Evolutionary conservation across 148 eudicot genomes (phyloP), one percentile per base, ranked within the genome.

Genomic region (Heliosperma pusillum): DNA sequence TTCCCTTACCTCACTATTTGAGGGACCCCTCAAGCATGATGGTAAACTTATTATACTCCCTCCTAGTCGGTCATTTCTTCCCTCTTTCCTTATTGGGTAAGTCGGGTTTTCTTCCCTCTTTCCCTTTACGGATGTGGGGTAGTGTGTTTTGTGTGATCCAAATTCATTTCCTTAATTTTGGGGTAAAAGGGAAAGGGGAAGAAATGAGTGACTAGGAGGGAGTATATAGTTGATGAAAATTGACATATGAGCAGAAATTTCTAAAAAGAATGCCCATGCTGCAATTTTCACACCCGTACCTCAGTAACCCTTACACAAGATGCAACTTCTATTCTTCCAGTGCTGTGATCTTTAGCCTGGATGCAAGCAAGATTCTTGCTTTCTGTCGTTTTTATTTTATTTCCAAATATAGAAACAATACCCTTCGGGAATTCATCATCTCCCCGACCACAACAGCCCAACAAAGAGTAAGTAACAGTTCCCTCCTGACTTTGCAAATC

Each of bases 271-370:
- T 22, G 62, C 70, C 57, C 25, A 50, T 52, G 64, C 68, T 36
- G 42, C 5, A 66, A 30, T 66, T 56, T 69, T 58, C 17, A 59
- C 42, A 74, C 10, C 42, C 77, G 40, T 86, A 89, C 92, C 88
- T 91, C 91, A 78, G 92, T 88, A 62, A 93, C 93, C 85, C 83
- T 88, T 63, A 93, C 82, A 87, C 98, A 93, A 73, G 89, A 84
- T 30, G 97, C 98, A 73, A 93, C 82, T 80, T 87, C 97, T 67
- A 71, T 69, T 82, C 96, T 91, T 74, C 89, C 92, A 73, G 85
- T 93, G 59, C 75, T 77, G 77, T 77, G 86, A 73, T 93, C 98
- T 72, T 88, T 86, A 61, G 91, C 98, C 74, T 82, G 89, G 78
- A 93, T 82, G 82, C 98, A 93, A 44, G 87, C 91, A 79, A 89